These are phyloP conservation scores for Pilatotrama ljubarskyi DNA, from an alignment of 768 basidiomycete species.

Conservation along the genomic window DNA sequence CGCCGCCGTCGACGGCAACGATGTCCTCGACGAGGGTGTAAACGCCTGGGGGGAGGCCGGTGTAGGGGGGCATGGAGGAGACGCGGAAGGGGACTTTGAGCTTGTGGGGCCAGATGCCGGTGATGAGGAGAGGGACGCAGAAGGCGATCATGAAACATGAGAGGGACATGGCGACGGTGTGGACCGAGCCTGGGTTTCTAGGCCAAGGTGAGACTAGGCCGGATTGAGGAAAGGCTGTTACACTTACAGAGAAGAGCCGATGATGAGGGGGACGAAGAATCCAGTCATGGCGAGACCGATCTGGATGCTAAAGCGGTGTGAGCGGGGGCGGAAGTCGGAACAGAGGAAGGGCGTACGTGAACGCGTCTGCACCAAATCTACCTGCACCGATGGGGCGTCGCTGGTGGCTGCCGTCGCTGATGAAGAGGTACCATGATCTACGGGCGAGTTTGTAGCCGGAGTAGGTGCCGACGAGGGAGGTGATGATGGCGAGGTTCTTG, in stretches of 20 bases:
- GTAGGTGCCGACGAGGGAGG: constrained; percentile 32
- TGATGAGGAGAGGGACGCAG: constrained; percentile 31
- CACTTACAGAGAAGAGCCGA: constrained; percentile 34
- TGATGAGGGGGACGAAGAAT: constrained; percentile 32
- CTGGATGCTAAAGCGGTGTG: constrained; percentile 16
- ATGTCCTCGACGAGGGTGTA: constrained; percentile 35
- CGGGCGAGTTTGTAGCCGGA: constrained; percentile 32
- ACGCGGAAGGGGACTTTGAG: constrained; percentile 32
- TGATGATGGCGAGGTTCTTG: constrained; percentile 36
- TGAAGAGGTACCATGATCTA: constrained; percentile 29
- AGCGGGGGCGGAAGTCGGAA: not conserved
- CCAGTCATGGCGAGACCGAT: constrained; percentile 27
- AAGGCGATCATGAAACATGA: constrained; percentile 32
- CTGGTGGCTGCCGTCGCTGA: constrained; percentile 25
- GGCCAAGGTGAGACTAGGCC: not conserved
- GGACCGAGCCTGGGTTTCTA: constrained; percentile 28
- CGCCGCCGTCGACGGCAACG: constrained; percentile 35
- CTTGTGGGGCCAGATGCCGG: constrained; percentile 28
- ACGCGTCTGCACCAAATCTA: constrained; percentile 31
- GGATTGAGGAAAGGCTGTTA: not conserved
- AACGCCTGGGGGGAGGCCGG: constrained; percentile 31
- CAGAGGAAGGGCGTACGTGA: constrained; percentile 23
- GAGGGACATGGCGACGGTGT: constrained; percentile 32
- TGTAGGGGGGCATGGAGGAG: constrained; percentile 30
- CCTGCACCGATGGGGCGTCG: constrained; percentile 32